Base-by-base conservation (phyloP, 2,329 filamentous ascomycete species). In the Verticillium alfalfae region DNA sequence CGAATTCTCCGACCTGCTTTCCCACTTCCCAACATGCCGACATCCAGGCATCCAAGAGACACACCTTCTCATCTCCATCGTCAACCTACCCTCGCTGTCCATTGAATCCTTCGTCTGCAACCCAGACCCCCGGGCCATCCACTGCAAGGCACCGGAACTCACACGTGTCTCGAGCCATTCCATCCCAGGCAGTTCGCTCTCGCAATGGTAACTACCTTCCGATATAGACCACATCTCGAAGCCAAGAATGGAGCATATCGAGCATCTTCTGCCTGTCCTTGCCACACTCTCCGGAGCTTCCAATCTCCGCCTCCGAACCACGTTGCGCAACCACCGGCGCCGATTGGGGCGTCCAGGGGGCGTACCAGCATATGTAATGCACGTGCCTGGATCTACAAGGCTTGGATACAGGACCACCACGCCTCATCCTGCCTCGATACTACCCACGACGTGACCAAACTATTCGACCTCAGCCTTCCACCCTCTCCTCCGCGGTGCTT, bases 321-420 rank as follows among this genome's bases (percentile, higher is more conserved):
- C 64, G 61, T 66, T 65, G 26, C 31, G 3, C 56, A 60, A 55
- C 34, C 9, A n/a, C 26, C 37, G 58, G 39, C 61, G 56, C 63
- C 61, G 55, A 65, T 66, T 62, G 64, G 64, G 63, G 58, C 58
- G n/a, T 52, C 45, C 39, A 16, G 59, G 62, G 61, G 38, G 12
- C 39, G 31, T 54, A 45, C 39, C 58, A 18, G 45, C n/a, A 52
- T 52, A 22, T 52, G 45, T 18, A 52, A 52, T 52, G 45, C 45
- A 60, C 56, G 15, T 15, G 5, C 60, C 45, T 59, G 41, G 58
- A n/a, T 31, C 31, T 9, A 45, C 38, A 37, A 22, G 62, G 45
- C 64, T 64, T 64, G 64, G 60, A 12, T n/a, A 52, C 59, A 60
- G 61, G 64, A n/a, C 26, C 26, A 61, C 63, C 54, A 54, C 41